Base-by-base conservation (phyloP, 192 early-diverging fungal genomes). In the Coemansia sp. region DNA sequence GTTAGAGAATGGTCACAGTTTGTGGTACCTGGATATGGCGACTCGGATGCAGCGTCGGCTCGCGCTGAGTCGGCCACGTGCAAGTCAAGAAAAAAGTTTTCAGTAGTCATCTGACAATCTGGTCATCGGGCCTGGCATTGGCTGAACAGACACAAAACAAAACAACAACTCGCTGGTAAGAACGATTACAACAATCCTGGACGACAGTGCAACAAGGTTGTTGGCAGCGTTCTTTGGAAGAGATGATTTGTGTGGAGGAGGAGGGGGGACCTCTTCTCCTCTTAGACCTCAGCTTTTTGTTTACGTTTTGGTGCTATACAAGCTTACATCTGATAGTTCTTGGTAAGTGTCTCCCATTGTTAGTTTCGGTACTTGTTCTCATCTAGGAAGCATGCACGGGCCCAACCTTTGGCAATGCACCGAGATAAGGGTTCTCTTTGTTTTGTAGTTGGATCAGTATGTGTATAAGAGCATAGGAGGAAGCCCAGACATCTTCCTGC, bases 221-320 rank as follows among this genome's bases (percentile, higher is more conserved):
- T 46, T 46, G 39, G 39, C 39, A 46, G 11, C 9, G 39, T 14
- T 4, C 3, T 46, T 17, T 46, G 39, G 39, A 10, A 46, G 33
- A 36, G 33, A 6, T 36, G 33, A 6, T 46, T 7, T 46, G 39
- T 46, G 39, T 39, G 36, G 36, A 39, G 36, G 36, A 39, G 39
- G 11, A 14, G 17, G 11, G 39, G 39, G 17, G 39, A 10, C 39
- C 39, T 17, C 39, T 17, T 46, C 39, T 46, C 11, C 39, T 46
- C 39, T 46, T 14, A 10, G 9, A 46, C 39, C 14, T 46, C 14
- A 14, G 17, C 39, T 46, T 46, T 10, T 46, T 46, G 39, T 46
- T 46, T 46, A 46, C 39, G 39, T 46, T 46, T 46, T 46, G 39
- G 39, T 46, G 39, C 39, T 46, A 46, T 46, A 46, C 39, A 46